Conservation (phyloP, 2,329 filamentous ascomycete species). For the Neocucurbitaria cava region DNA sequence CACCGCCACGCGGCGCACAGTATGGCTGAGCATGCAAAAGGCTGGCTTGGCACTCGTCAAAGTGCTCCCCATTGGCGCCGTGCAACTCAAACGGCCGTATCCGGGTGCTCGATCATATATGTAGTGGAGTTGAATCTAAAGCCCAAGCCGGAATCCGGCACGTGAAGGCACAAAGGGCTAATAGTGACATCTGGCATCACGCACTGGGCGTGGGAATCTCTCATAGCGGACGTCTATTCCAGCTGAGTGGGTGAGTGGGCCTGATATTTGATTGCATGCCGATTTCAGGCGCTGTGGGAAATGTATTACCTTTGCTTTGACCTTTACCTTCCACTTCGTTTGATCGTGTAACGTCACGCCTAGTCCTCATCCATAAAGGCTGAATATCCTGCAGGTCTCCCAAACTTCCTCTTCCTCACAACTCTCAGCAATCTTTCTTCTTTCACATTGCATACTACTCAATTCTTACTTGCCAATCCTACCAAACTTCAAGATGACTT, state of each 20-base stretch:
- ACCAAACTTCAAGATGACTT: slow-evolving; percentile 40
- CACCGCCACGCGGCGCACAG: slow-evolving; percentile 28
- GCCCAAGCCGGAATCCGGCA: slow-evolving; percentile 25
- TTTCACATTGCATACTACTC: background rate
- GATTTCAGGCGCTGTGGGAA: background rate
- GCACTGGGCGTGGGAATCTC: background rate
- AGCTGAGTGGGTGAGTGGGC: background rate
- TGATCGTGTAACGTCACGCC: background rate
- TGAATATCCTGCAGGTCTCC: background rate
- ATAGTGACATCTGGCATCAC: background rate
- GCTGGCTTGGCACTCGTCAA: slow-evolving; percentile 10
- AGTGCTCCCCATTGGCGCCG: background rate
- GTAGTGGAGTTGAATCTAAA: background rate
- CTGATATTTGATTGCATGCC: background rate
- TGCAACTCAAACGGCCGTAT: slow-evolving; percentile 3
- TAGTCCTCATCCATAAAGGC: slow-evolving; percentile 14
- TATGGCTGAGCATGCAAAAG: slow-evolving; percentile 15
- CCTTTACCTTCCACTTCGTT: background rate
- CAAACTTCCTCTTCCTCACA: background rate
- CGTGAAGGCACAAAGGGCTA: background rate
- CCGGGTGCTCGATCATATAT: background rate
- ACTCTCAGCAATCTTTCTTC: background rate
- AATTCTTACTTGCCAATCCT: background rate
- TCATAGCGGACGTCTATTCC: background rate
- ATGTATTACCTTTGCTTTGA: background rate